phyloP scores from a whole-genome alignment of 2,329 filamentous ascomycete species.

The Penicillium sp. region DNA sequence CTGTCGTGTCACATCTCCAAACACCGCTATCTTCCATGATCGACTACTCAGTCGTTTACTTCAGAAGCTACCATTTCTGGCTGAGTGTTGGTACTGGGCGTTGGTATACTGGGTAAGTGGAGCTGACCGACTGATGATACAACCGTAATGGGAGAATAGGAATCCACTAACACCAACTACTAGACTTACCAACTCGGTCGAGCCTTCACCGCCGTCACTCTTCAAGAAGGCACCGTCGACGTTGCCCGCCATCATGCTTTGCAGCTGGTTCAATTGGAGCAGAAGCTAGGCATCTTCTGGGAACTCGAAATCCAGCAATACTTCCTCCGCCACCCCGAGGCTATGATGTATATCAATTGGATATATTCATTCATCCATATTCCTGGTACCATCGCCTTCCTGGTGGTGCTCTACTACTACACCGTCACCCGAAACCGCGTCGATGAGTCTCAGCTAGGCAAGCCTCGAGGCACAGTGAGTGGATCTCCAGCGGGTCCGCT shows the following conservation, averaged over 20 bases:
- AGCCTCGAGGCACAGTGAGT: constrained; percentile 34
- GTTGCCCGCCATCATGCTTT: constrained; percentile 68
- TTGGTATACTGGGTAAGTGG: constrained; percentile 72
- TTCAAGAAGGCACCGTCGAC: constrained; percentile 66
- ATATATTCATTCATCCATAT: constrained; percentile 78
- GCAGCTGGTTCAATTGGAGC: constrained; percentile 65
- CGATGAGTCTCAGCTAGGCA: constrained; percentile 41
- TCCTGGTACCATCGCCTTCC: constrained; percentile 70
- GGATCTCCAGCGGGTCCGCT: constrained; percentile 49
- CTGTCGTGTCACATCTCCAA: constrained; percentile 57
- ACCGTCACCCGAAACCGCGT: constrained; percentile 62
- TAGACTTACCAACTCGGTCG: constrained; percentile 74
- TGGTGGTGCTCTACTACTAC: constrained; percentile 66
- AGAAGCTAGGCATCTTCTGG: constrained; percentile 63
- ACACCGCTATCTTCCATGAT: constrained; percentile 60
- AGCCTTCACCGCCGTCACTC: constrained; percentile 68
- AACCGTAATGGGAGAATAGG: neutral
- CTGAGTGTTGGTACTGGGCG: constrained; percentile 76
- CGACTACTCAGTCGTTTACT: constrained; percentile 64
- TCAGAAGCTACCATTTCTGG: constrained; percentile 67
- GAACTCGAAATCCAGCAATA: constrained; percentile 62
- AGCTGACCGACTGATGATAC: no score
- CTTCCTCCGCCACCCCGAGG: constrained; percentile 54
- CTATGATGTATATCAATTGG: constrained; percentile 70
- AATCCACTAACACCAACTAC: constrained; percentile 7